Conservation (phyloP, 164 flowering plant species). For the Buxus sempervirens region DNA sequence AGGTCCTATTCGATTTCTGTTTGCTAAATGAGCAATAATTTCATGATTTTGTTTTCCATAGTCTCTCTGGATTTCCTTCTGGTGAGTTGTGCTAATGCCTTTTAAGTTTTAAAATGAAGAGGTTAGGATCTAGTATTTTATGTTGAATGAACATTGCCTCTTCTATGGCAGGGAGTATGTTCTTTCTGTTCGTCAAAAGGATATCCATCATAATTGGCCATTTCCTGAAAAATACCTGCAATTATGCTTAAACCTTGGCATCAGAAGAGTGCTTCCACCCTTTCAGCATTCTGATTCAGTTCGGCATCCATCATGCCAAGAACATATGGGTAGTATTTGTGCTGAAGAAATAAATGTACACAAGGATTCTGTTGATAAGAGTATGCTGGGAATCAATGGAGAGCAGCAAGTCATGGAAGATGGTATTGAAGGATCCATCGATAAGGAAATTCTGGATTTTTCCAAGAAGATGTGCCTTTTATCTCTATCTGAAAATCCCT, state of each 20-base stretch:
- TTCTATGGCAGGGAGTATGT: constrained; percentile 27
- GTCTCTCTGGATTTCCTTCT: not conserved
- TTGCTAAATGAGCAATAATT: too few relatives aligned
- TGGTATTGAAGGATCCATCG: constrained; percentile 1
- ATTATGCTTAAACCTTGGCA: constrained; percentile 21
- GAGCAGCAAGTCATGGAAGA: constrained; percentile 3
- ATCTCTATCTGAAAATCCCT: constrained; percentile 8
- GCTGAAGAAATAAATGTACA: constrained; percentile 5
- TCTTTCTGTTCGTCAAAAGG: constrained; percentile 21
- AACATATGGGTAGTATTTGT: constrained; percentile 1
- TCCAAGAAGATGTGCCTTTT: constrained; percentile 8
- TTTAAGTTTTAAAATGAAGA: not conserved
- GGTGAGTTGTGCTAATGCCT: not conserved
- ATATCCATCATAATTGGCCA: constrained; percentile 30
- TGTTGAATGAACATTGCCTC: not conserved
- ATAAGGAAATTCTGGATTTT: constrained; percentile 9
- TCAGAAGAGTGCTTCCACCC: constrained; percentile 32
- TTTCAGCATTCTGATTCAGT: constrained; percentile 14
- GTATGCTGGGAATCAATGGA: not conserved
- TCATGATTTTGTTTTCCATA: too few relatives aligned
- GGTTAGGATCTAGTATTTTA: not conserved
- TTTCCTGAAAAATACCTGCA: constrained; percentile 25
- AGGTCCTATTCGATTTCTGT: too few relatives aligned
- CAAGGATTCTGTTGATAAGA: not conserved
- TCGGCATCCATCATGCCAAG: constrained; percentile 6